These are phyloP conservation scores for Mycena latifolia DNA, from an alignment of 768 basidiomycete species.

Conservation along the genomic window DNA sequence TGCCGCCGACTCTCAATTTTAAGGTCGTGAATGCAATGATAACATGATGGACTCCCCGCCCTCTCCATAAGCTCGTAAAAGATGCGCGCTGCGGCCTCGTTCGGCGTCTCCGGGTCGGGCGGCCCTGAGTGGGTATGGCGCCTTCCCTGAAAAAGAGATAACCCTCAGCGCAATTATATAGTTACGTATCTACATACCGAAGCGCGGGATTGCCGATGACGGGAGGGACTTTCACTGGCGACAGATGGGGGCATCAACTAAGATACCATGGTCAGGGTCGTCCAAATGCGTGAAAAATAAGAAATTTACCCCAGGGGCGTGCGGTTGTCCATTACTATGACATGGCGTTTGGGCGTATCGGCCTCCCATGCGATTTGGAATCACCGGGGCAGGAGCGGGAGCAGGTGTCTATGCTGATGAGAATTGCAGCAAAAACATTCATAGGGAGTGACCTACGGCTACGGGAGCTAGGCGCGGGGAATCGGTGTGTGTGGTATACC, in stretches of 20 bases:
- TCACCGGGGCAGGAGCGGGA: slow-evolving; percentile 15
- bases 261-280: too few species aligned
- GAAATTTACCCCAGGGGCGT: slow-evolving; percentile 31
- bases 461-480: neutral
- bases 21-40: slow-evolving; percentile 29
- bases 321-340: slow-evolving; percentile 35
- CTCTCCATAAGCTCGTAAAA: slow-evolving; percentile 21
- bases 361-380: slow-evolving; percentile 34
- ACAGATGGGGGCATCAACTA: slow-evolving; percentile 30
- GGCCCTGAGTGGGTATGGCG: neutral
- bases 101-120: neutral
- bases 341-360: slow-evolving; percentile 35
- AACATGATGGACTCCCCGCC: slow-evolving; percentile 15
- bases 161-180: neutral
- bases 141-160: neutral
- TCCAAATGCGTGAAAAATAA: neutral
- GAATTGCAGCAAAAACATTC: neutral
- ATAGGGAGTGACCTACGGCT: neutral
- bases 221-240: neutral
- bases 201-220: slow-evolving; percentile 1
- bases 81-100: slow-evolving; percentile 17
- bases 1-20: slow-evolving; percentile 31
- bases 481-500: neutral
- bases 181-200: neutral
- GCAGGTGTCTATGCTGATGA: neutral